These are phyloP conservation scores for Pichia sp. DNA, from an alignment of 1,139 yeast genomes.

Conservation along the genomic window DNA sequence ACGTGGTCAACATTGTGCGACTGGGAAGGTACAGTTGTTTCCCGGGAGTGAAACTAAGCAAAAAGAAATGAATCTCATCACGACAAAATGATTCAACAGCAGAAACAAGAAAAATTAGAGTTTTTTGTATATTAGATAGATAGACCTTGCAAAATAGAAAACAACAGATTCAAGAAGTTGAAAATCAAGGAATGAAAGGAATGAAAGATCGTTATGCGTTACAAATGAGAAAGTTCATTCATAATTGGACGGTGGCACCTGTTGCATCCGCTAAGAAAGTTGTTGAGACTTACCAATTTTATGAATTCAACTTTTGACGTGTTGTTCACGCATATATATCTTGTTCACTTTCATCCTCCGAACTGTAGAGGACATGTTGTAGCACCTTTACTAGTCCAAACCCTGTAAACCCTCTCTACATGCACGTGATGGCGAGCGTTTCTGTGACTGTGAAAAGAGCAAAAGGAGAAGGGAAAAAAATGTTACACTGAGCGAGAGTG, in stretches of 20 bases:
- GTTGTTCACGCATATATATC: not conserved
- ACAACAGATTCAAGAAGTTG: not conserved
- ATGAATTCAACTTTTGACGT: not conserved
- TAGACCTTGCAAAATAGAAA: not conserved
- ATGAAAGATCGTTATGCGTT: too few species aligned
- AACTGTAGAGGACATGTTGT: not conserved
- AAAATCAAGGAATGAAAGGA: constrained; percentile 6
- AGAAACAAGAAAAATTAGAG: not conserved
- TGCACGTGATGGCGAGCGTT: not conserved
- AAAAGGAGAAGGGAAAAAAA: not conserved
- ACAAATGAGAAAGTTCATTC: not conserved
- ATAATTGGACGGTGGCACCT: constrained; percentile 32
- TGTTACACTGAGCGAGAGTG: not conserved
- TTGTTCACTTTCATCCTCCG: not conserved
- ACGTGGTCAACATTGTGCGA: constrained; percentile 19
- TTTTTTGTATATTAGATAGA: not conserved
- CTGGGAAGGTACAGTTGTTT: constrained; percentile 25
- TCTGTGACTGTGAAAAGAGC: constrained; percentile 3
- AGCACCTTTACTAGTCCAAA: not conserved
- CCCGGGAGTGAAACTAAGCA: constrained; percentile 20
- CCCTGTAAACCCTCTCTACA: not conserved
- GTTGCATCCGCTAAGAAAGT: constrained; percentile 33
- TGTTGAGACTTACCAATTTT: constrained; percentile 16
- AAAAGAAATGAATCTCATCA: not conserved
- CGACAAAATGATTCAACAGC: not conserved